Evolutionary conservation across 148 eudicot genomes (phyloP).

Genomic region (Camellia japonica): DNA sequence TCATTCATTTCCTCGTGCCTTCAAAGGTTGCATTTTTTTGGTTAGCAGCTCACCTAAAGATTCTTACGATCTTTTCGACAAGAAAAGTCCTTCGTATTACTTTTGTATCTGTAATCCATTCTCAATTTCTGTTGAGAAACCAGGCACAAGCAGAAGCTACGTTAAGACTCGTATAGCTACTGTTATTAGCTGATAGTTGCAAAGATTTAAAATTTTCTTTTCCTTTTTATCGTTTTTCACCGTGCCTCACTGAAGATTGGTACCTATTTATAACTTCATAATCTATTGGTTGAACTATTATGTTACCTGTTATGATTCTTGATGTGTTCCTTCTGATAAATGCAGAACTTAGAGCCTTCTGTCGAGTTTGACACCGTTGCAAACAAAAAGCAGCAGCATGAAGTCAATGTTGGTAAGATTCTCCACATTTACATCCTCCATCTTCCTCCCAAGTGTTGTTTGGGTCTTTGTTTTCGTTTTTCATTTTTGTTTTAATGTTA

Average conservation of each 20-base stretch:
- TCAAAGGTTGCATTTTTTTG: too few relatives aligned
- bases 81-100: too few relatives aligned
- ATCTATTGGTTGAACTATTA: background rate
- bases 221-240: too few relatives aligned
- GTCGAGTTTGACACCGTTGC: slow-evolving; percentile 88
- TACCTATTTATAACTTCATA: background rate
- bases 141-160: background rate
- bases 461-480: too few relatives aligned
- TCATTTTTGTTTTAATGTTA: too few relatives aligned
- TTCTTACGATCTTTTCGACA: too few relatives aligned
- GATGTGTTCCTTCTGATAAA: background rate
- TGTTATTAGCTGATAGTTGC: background rate
- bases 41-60: too few relatives aligned
- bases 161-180: background rate
- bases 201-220: background rate
- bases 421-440: background rate
- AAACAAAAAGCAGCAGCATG: slow-evolving; percentile 79
- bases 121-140: background rate
- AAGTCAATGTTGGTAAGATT: slow-evolving; percentile 84
- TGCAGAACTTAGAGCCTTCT: slow-evolving; percentile 90
- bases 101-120: background rate
- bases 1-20: too few relatives aligned
- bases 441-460: background rate
- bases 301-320: background rate
- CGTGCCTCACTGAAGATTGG: background rate